Evolutionary conservation across 73 alveolate genomes (phyloP), one percentile per base, ranked within the genome.

Genomic region (Diophrys appendiculata): DNA sequence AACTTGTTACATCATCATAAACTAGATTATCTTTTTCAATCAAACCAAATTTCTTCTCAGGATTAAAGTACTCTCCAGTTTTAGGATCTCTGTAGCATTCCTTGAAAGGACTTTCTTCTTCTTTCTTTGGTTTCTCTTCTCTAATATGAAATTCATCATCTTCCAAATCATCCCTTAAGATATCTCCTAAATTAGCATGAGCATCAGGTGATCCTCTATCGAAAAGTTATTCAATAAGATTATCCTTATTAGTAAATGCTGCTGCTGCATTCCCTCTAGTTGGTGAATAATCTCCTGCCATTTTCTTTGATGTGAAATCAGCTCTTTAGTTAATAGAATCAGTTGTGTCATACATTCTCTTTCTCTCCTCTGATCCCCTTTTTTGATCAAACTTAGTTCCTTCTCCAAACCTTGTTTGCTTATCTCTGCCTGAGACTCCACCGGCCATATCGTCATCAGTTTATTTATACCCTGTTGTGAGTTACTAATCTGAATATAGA

Each of bases 1-100:
- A 77, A 8, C 82, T 24, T 1, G 92, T 80, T 69, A 82, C 93
- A 33, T 84, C 72, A 54, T 88, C 89, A 52, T 89, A 77, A 65
- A 89, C 78, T 56, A 84, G 77, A 31, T 79, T 72, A 72, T 89
- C 78, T 43, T 68, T 76, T 54, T 78, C 82, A 29, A 81, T 65
- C 2, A 76, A 55, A 13, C 92, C 89, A 73, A 80, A 89, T 72
- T 78, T 89, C 82, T 76, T 84, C 27, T 33, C 72, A 14, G 92
- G 92, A 73, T 80, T 81, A 69, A 68, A 78, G 76, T 24, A 31
- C 28, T 78, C 83, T 22, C 91, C 89, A 18, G 78, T 24, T 0
- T 65, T 79, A 29, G 88, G 70, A 34, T 54, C 68, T 54, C 33
- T 34, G 70, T 73, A 78, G 67, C 23, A 65, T 29, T 86, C 95